Base-by-base conservation (phyloP, 345 rosid genomes). In the Eucalyptus regnans region DNA sequence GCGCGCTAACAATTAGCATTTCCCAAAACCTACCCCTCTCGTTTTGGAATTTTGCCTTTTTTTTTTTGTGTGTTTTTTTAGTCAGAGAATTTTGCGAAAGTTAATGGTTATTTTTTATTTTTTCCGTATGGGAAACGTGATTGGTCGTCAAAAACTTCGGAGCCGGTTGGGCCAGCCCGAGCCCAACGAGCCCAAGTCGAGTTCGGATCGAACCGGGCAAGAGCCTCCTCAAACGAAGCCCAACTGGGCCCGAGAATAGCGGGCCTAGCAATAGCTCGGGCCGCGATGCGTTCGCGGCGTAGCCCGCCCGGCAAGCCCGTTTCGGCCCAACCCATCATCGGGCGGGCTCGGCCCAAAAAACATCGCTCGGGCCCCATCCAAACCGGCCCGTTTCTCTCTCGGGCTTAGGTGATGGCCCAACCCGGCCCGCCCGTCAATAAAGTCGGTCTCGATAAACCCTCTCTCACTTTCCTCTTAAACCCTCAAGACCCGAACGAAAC, bases 271-370 rank as follows among this genome's bases (percentile, higher is more conserved):
- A 6, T 41, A 11, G 12, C 5, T 41, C 12, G 84, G 48, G 84
- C 84, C 29, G 84, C 15, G 4, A 41, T 0, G 4, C 15, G 25
- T 10, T 37, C 23, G 20, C 41, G 1, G 2, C 22, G 23, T 31
- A 33, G 44, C 80, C 9, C 41, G 41, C 41, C 41, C 41, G 41
- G 41, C 4, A 37, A 33, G 44, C 80, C 9, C 14, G 25, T 12
- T 20, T 5, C 1, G 48, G 13, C 44, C 25, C 11, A 8, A 22
- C 2, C 3, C 1, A 37, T 2, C 7, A 37, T 41, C 1, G 48
- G 27, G 83, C 15, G 29, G 83, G 23, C 8, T 41, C 29, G 48
- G 20, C 37, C 37, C 18, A 7, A 29, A 29, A 5, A 0, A 20
- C 7, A 3, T 18, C 4, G 3, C 83, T 15, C 16, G 7, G 23